Conservation (phyloP, 805 yeast species). For the Myxozyma geophila region DNA sequence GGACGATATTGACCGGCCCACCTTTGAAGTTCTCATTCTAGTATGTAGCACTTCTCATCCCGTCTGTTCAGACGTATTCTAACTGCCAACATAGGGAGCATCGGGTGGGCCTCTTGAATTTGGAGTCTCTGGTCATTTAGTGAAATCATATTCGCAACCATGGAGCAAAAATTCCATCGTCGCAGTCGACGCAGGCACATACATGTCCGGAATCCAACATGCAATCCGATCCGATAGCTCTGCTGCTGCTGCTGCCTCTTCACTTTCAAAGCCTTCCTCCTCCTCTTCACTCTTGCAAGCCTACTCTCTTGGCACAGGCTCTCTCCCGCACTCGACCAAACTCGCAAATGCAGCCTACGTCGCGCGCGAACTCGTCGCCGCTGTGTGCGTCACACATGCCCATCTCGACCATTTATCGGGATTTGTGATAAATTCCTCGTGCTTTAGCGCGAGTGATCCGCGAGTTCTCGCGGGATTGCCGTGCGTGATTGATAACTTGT, state of each 20-base stretch:
- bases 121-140: conserved; percentile 66
- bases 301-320: conserved; percentile 26
- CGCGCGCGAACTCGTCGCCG: conserved; percentile 38
- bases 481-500: conserved; percentile 58
- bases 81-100: conserved; percentile 54
- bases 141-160: conserved; percentile 58
- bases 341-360: conserved; percentile 40
- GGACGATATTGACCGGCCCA: conserved; percentile 21
- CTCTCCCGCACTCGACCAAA: conserved; percentile 22
- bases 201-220: conserved; percentile 60
- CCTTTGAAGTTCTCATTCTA: conserved; percentile 41
- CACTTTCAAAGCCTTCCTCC: not conserved
- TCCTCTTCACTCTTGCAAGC: conserved; percentile 1
- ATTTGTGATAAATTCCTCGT: conserved; percentile 72
- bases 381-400: conserved; percentile 67
- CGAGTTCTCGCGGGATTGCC: conserved; percentile 60
- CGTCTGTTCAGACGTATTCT: not conserved
- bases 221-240: conserved; percentile 39
- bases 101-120: conserved; percentile 86
- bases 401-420: conserved; percentile 82
- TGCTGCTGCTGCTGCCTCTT: not conserved
- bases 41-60: conserved; percentile 28
- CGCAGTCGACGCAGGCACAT: conserved; percentile 81
- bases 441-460: conserved; percentile 45
- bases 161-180: conserved; percentile 55